Base-by-base conservation (phyloP, 2,329 filamentous ascomycete genomes). In the Thermochaetoides dissita region DNA sequence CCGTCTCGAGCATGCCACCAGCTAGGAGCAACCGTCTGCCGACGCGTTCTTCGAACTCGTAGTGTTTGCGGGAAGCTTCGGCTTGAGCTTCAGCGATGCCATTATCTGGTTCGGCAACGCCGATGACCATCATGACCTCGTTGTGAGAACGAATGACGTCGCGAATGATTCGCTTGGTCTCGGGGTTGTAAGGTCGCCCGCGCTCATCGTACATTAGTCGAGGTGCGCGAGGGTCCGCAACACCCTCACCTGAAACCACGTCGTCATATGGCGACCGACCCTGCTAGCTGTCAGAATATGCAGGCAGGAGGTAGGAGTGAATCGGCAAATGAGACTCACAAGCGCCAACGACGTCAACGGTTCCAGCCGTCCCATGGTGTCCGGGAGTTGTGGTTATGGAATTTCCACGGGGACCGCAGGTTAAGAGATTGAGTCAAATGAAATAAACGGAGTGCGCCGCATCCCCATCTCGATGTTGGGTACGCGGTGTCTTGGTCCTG, bases 41-140 rank as follows among this genome's bases (percentile, higher is more conserved):
- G 2, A 70, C 57, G 6, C 55, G 51, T 28, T 68, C 64, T 45
- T 77, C 72, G 39, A 70, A 68, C 7, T 58, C 56, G 30, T 64
- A 57, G 47, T 73, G 69, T 8, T 62, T 59, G 10, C 59, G 57
- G n/a, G 63, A 56, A 34, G 68, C 64, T 32, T 49, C 45, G 6
- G 58, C 54, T 40, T 67, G 62, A 6, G 60, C 58, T 4, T 63
- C 61, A 17, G 59, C 56, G 4, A 52, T 52, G 7, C 58, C 58
- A 39, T 66, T 68, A 41, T 77, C 73, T 10, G 72, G 69, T 50
- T 78, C 74, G 7, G 73, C 74, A 5, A 77, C 74, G 6, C 74
- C 74, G 34, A 78, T 77, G 8, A 76, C 72, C 11, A 69, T 64
- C 74, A 78, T 78, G 3, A 78, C 74, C 48, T 78, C 73, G 49